A percentile compares a stretch with the other conserved stretches of the same genome.
These are phyloP conservation scores for Marasmius oreades DNA, from an alignment of 1,284 basidiomycete genomes.

Conservation along the genomic window DNA sequence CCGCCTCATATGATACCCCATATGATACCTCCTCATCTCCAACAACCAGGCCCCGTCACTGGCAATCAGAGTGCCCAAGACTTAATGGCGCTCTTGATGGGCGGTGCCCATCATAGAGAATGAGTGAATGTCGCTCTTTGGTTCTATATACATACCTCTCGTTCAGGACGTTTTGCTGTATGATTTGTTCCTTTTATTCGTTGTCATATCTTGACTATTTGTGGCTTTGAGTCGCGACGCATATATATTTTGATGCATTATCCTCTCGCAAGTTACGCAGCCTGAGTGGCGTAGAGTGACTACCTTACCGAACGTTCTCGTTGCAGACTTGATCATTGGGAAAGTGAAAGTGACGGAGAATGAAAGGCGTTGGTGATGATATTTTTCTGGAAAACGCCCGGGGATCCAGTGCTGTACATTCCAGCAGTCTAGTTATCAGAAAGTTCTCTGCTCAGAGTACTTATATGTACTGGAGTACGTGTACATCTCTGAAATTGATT, in stretches of 20 bases:
- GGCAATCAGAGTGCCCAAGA: conserved; percentile 57
- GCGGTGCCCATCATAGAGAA: conserved; percentile 54
- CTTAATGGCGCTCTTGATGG: conserved; percentile 77
- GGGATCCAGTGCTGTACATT: too few relatives aligned
- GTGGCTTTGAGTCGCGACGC: not conserved
- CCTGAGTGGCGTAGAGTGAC: too few relatives aligned
- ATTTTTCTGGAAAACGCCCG: too few relatives aligned
- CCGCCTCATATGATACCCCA: conserved; percentile 56
- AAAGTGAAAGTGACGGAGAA: too few relatives aligned
- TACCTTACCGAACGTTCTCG: too few relatives aligned
- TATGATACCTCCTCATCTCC: conserved; percentile 56
- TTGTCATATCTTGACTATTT: conserved; percentile 3
- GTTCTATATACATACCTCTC: conserved; percentile 11
- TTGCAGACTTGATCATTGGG: too few relatives aligned
- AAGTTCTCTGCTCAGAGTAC: too few relatives aligned
- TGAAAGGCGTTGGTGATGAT: too few relatives aligned
- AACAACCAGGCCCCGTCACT: conserved; percentile 45
- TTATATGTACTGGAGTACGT: too few relatives aligned
- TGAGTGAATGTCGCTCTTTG: conserved; percentile 30
- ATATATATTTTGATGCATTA: not conserved
- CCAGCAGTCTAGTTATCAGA: too few relatives aligned
- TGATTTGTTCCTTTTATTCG: not conserved
- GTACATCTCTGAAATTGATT: too few relatives aligned
- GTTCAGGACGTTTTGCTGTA: not conserved
- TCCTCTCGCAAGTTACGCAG: not conserved